Evolutionary conservation across 2,329 filamentous ascomycete species (phyloP).

Genomic region (Epichloe amarillans): DNA sequence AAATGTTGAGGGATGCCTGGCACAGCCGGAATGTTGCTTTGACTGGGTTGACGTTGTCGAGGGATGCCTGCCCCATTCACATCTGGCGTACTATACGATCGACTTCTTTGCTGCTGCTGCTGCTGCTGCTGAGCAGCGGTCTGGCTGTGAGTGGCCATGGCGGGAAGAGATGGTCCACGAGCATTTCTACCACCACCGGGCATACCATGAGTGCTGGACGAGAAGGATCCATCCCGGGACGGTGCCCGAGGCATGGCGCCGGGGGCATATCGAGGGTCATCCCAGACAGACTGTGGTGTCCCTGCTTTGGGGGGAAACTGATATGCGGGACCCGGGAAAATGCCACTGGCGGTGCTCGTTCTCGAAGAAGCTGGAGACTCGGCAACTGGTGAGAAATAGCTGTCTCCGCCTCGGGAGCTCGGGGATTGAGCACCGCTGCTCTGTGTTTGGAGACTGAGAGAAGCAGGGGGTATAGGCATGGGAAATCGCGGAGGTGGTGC

Average conservation of each 20-base stretch:
- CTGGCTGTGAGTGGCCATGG: conserved; percentile 46
- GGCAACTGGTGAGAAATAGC: conserved; percentile 81
- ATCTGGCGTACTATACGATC: conserved; percentile 91
- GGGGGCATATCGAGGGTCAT: conserved; percentile 77
- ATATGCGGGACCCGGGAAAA: conserved; percentile 45
- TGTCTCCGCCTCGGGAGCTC: conserved; percentile 51
- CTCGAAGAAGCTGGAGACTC: conserved; percentile 69
- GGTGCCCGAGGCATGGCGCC: conserved; percentile 71
- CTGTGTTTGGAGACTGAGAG: conserved; percentile 58
- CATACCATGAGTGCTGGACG: conserved; percentile 48
- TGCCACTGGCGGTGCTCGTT: conserved; percentile 60
- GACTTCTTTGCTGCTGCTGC: conserved; percentile 52
- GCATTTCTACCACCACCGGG: conserved; percentile 51
- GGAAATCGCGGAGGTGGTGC: conserved; percentile 62
- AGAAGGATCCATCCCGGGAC: conserved; percentile 62
- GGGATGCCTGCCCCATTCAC: conserved; percentile 59
- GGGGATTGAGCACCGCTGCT: conserved; percentile 40
- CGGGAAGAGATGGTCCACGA: conserved; percentile 68
- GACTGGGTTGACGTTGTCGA: conserved; percentile 41
- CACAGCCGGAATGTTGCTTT: conserved; percentile 50
- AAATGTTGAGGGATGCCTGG: conserved; percentile 64
- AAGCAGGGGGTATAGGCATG: conserved; percentile 40
- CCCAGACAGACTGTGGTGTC: conserved; percentile 54
- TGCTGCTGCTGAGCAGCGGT: conserved; percentile 35
- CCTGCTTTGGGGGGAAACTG: conserved; percentile 67